Conservation (phyloP, 1,284 basidiomycete species). For the Trametes polyzona region DNA sequence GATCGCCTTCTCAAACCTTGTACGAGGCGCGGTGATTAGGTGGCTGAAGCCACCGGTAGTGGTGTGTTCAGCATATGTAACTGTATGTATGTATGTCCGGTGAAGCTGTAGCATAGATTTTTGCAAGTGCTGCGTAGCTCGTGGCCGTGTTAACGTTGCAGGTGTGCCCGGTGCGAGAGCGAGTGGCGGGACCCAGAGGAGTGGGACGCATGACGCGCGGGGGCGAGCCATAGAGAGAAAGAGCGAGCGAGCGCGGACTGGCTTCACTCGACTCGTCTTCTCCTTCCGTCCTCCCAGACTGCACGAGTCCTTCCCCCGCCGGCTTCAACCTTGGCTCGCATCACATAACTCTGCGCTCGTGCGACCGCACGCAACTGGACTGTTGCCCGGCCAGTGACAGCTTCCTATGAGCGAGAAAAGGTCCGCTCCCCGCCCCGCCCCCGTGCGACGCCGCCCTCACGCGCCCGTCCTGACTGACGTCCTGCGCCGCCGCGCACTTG, state of each 20-base stretch:
- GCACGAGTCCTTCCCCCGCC: conserved; percentile 5
- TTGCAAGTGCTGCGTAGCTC: too few species aligned
- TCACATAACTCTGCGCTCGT: conserved; percentile 39
- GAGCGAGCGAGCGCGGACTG: not conserved
- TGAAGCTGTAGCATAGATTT: not conserved
- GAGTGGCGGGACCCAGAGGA: not conserved
- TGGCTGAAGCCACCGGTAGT: too few species aligned
- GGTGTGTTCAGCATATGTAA: not conserved
- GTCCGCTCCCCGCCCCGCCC: conserved; percentile 40
- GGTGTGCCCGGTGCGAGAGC: too few species aligned
- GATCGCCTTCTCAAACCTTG: conserved; percentile 6
- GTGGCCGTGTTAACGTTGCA: too few species aligned
- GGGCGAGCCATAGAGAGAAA: not conserved
- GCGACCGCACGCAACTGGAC: conserved; percentile 67
- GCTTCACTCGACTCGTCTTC: conserved; percentile 5
- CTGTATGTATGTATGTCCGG: not conserved
- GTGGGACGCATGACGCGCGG: conserved; percentile 3
- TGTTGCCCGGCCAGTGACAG: conserved; percentile 55
- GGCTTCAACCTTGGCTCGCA: conserved; percentile 27
- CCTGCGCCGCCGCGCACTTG: conserved; percentile 5
- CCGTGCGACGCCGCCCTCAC: conserved; percentile 9
- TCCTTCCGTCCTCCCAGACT: conserved; percentile 11
- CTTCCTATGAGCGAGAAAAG: conserved; percentile 83
- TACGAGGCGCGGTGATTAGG: not conserved
- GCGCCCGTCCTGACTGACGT: conserved; percentile 13